phyloP scores from a whole-genome alignment of 2,329 filamentous ascomycete genomes.

The Aspergillus jensenii region DNA sequence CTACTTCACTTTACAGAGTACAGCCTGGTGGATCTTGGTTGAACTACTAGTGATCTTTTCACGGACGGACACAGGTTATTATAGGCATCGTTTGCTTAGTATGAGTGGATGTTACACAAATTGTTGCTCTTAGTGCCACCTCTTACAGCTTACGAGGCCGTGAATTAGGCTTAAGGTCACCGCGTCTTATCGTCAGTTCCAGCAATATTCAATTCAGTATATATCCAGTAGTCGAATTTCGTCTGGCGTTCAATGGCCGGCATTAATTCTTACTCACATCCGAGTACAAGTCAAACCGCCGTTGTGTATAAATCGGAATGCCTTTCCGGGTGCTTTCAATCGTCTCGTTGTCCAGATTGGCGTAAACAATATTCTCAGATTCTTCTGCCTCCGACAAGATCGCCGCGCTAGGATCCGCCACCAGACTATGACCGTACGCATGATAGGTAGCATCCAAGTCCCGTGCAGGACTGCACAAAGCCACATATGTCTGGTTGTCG shows the following conservation, averaged over 20 bases:
- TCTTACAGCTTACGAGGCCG: background rate
- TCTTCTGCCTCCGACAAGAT: constrained; percentile 80
- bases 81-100: background rate
- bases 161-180: background rate
- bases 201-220: background rate
- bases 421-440: constrained; percentile 87
- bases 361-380: constrained; percentile 71
- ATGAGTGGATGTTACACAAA: background rate
- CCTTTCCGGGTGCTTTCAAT: constrained; percentile 76
- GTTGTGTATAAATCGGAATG: constrained; percentile 81
- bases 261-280: constrained; percentile 64
- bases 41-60: background rate
- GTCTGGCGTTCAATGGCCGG: background rate
- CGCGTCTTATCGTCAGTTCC: background rate
- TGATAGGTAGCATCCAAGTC: constrained; percentile 76
- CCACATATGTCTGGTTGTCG: constrained; percentile 94
- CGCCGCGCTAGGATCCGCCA: constrained; percentile 82
- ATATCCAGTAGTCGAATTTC: background rate
- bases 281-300: constrained; percentile 92
- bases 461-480: constrained; percentile 84
- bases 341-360: constrained; percentile 65
- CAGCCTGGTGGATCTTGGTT: too few relatives aligned
- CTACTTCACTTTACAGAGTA: too few relatives aligned
- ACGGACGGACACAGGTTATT: background rate
- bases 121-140: background rate